phyloP scores from a whole-genome alignment of 768 basidiomycete genomes.

The Tylopilus plumbeoviolaceoides region DNA sequence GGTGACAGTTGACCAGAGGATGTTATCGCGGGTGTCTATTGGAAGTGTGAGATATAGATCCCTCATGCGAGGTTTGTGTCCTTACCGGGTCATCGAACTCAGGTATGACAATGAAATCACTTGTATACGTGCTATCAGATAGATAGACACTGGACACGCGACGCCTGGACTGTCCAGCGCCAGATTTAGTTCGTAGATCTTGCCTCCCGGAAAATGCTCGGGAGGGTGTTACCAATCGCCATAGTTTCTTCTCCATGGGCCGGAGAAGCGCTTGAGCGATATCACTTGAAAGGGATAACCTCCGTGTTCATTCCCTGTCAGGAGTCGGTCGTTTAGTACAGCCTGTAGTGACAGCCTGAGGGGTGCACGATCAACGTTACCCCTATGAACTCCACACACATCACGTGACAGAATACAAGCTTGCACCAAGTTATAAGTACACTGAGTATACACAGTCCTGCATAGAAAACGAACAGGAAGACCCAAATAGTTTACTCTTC shows the following conservation, averaged over 20 bases:
- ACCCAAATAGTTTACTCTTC: constrained; percentile 36
- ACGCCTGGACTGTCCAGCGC: constrained; percentile 4
- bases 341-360: too few species aligned
- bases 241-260: constrained; percentile 24
- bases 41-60: background rate
- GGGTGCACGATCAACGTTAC: background rate
- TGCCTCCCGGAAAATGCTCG: constrained; percentile 11
- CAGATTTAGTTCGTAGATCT: background rate
- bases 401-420: constrained; percentile 9
- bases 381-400: constrained; percentile 5
- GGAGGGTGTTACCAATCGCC: constrained; percentile 23
- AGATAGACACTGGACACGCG: constrained; percentile 22
- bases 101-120: constrained; percentile 19
- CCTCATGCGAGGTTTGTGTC: background rate
- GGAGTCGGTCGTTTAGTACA: background rate
- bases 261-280: background rate
- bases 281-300: background rate
- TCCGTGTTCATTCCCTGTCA: background rate
- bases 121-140: constrained; percentile 12
- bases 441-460: background rate
- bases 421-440: background rate
- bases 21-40: background rate
- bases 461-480: background rate
- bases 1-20: background rate
- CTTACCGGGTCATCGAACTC: constrained; percentile 20